Conservation (phyloP, 1,139 yeast species). For the Pichia sp. region DNA sequence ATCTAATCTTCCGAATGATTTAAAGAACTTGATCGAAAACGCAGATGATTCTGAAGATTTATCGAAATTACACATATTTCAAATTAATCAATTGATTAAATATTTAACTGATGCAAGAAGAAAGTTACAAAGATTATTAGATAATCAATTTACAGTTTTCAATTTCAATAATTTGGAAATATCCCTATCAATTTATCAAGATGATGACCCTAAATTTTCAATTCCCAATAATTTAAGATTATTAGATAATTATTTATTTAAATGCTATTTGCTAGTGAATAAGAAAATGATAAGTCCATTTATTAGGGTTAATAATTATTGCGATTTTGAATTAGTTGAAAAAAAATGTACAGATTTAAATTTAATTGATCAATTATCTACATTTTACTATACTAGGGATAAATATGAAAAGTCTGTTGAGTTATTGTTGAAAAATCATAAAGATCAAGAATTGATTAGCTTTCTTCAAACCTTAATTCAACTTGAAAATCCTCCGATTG, state of each 20-base stretch:
- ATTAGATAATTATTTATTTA: slow-evolving; percentile 75
- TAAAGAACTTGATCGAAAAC: slow-evolving; percentile 8
- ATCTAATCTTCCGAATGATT: slow-evolving; percentile 35
- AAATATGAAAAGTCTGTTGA: slow-evolving; percentile 64
- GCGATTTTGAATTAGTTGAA: slow-evolving; percentile 62
- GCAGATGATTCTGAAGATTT: background rate
- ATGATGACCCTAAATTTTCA: slow-evolving; percentile 12
- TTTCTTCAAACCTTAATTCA: slow-evolving; percentile 48
- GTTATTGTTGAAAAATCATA: slow-evolving; percentile 36
- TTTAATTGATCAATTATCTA: slow-evolving; percentile 65
- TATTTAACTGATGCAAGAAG: slow-evolving; percentile 49
- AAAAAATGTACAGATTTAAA: slow-evolving; percentile 44
- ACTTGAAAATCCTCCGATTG: slow-evolving; percentile 45
- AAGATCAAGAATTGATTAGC: slow-evolving; percentile 37
- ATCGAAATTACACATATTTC: background rate
- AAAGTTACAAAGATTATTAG: slow-evolving; percentile 38
- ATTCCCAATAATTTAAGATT: slow-evolving; percentile 37
- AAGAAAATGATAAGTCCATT: slow-evolving; percentile 79
- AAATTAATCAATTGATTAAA: slow-evolving; percentile 22
- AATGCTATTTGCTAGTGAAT: slow-evolving; percentile 60
- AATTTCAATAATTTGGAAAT: slow-evolving; percentile 43
- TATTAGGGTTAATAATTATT: slow-evolving; percentile 65
- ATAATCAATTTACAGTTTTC: slow-evolving; percentile 31
- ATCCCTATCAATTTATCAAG: slow-evolving; percentile 34
- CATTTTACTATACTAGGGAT: slow-evolving; percentile 62